These are phyloP conservation scores for Penicillium olsonii DNA, from an alignment of 2,329 filamentous ascomycete species.

Conservation along the genomic window DNA sequence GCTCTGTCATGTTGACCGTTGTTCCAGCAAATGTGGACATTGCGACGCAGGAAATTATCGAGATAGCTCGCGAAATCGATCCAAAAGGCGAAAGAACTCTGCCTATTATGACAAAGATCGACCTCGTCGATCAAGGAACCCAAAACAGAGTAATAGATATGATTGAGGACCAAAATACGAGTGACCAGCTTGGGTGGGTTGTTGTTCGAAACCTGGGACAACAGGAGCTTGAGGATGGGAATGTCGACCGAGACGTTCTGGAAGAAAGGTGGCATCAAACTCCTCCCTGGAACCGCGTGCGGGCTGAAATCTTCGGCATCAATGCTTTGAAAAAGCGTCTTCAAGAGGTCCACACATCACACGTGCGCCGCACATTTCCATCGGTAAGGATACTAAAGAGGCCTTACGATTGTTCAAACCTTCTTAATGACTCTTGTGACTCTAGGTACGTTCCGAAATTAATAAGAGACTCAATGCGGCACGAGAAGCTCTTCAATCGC, in stretches of 20 bases:
- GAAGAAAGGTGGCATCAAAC: conserved; percentile 40
- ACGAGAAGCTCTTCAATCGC: conserved; percentile 27
- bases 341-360: conserved; percentile 42
- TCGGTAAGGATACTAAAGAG: too few species aligned
- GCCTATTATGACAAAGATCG: conserved; percentile 60
- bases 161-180: conserved; percentile 13
- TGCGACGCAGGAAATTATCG: conserved; percentile 49
- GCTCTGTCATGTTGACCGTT: conserved; percentile 47
- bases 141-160: conserved; percentile 25
- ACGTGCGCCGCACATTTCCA: conserved; percentile 50
- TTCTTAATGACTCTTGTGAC: not conserved
- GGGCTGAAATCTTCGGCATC: conserved; percentile 44
- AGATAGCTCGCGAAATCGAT: conserved; percentile 43
- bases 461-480: conserved; percentile 31
- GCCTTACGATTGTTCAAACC: too few species aligned
- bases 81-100: conserved; percentile 42
- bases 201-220: conserved; percentile 37
- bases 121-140: conserved; percentile 52
- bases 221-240: conserved; percentile 21
- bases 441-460: conserved; percentile 37
- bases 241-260: conserved; percentile 27
- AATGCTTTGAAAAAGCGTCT: conserved; percentile 42
- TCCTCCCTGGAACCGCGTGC: conserved; percentile 40
- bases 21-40: conserved; percentile 48
- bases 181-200: conserved; percentile 31